Percentiles rank a stretch among this genome's conserved stretches.
These are phyloP conservation scores for Colletotrichum sp. DNA, from an alignment of 2,329 filamentous ascomycete genomes.

Conservation along the genomic window DNA sequence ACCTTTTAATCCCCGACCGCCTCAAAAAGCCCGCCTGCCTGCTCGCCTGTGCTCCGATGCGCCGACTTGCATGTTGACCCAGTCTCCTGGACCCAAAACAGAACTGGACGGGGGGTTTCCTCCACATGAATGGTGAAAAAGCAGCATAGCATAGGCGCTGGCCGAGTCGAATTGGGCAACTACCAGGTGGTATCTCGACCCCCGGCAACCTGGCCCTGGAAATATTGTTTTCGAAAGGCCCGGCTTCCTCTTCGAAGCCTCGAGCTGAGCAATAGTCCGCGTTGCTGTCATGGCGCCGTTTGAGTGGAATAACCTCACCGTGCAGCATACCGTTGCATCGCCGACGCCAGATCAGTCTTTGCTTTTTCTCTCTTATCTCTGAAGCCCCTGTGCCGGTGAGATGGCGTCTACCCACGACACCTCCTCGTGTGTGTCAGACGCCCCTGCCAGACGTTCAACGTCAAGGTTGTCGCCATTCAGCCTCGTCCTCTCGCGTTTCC, in stretches of 20 bases:
- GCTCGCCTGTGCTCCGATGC: background rate
- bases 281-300: background rate
- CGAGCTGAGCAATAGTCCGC: background rate
- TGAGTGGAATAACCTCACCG: background rate
- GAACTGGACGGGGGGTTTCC: background rate
- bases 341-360: background rate
- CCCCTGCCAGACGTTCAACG: background rate
- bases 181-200: background rate
- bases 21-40: background rate
- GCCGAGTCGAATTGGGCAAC: background rate
- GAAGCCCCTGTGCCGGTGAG: background rate
- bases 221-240: background rate
- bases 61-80: background rate
- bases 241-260: background rate
- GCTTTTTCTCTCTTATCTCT: conserved; percentile 10
- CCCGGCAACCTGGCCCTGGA: background rate
- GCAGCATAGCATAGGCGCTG: background rate
- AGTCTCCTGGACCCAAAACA: background rate
- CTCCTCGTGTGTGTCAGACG: background rate
- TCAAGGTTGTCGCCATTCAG: background rate
- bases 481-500: background rate
- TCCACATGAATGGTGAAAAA: background rate
- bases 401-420: background rate
- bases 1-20: background rate
- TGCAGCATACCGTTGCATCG: conserved; percentile 5